Evolutionary conservation across 257 asterid genomes (phyloP), one percentile per base, ranked within the genome.

Genomic region (Solanum paucissectum): DNA sequence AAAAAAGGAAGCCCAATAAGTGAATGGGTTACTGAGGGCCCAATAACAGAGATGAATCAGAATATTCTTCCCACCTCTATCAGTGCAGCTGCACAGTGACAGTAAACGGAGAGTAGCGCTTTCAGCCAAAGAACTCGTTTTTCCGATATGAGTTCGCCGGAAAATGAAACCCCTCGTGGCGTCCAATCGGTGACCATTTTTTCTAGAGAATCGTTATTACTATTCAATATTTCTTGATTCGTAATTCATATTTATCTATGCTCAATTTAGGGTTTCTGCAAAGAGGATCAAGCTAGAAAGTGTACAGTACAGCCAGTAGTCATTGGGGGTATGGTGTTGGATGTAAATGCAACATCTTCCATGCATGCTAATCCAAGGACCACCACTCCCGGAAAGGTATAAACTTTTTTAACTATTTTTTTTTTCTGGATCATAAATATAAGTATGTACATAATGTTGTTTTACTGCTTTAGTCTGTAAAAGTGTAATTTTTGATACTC

Each of bases 281-380:
- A 87, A 82, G 49, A 83, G 76, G 85, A 68, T 12, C 49, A 82
- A 88, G 84, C 13, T 38, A 52, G 32, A 34, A 27, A 64, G 13
- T 38, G 44, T 20, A 84, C 66, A 89, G 89, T 87, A 85, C 93
- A 88, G 88, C 88, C 94, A n/a, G 98, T 95, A 49, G 94, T 97
- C 85, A 93, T 96, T 16, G 99, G 99, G 38, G 99, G 98, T 38
- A 96, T 97, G 99, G 96, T 97, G 83, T 93, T 97, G 87, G 99
- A 97, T 89, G 93, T 95, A 85, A 90, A 95, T 88, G 98, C 95
- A 74, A 91, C 91, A 29, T 95, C 99, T 91, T 91, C 92, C 58
- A 86, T 85, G 29, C 90, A 88, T 89, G 93, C 94, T 87, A 93
- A 92, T 88, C 95, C 94, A 55, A 40, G 99, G 89, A 97, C 98